These are phyloP conservation scores for Mycosphaerella sp. DNA, from an alignment of 2,329 filamentous ascomycete species.

Conservation along the genomic window DNA sequence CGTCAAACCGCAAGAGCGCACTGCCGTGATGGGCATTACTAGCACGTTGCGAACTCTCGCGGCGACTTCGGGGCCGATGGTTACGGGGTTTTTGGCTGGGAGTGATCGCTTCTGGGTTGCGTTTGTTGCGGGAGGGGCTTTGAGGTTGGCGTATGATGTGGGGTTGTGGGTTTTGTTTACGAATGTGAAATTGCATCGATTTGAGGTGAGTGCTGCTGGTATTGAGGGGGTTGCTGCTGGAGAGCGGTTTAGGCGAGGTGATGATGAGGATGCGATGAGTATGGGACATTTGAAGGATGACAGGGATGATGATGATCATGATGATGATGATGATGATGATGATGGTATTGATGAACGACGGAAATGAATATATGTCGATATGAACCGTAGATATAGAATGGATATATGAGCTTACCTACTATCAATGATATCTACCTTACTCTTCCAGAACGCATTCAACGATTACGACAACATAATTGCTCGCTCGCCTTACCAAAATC, in stretches of 20 bases:
- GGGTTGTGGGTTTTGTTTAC: constrained; percentile 56
- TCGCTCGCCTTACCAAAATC: too few relatives aligned
- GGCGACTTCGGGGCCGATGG: constrained; percentile 48
- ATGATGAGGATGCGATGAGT: constrained; percentile 5
- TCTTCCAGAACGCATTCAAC: too few relatives aligned
- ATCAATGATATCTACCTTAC: too few relatives aligned
- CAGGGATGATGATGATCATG: constrained; percentile 3
- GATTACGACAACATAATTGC: too few relatives aligned
- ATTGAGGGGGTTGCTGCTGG: neutral
- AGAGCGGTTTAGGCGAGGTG: constrained; percentile 1
- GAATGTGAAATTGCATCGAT: constrained; percentile 46
- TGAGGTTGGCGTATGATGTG: constrained; percentile 53
- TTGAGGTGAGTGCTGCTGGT: constrained; percentile 9
- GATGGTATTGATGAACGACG: neutral
- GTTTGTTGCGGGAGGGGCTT: constrained; percentile 51
- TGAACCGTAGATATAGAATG: neutral
- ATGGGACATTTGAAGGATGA: constrained; percentile 1
- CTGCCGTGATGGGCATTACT: constrained; percentile 65
- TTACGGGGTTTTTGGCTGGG: constrained; percentile 53
- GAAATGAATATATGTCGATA: neutral
- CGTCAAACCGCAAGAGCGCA: constrained; percentile 58
- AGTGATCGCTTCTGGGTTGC: constrained; percentile 55
- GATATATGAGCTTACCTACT: too few relatives aligned
- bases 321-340: constrained; percentile 1
- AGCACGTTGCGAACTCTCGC: constrained; percentile 55